A percentile compares a stretch with the other conserved stretches of the same genome.
Conservation (phyloP, 257 asterid species). For the Primulina eburnea region DNA sequence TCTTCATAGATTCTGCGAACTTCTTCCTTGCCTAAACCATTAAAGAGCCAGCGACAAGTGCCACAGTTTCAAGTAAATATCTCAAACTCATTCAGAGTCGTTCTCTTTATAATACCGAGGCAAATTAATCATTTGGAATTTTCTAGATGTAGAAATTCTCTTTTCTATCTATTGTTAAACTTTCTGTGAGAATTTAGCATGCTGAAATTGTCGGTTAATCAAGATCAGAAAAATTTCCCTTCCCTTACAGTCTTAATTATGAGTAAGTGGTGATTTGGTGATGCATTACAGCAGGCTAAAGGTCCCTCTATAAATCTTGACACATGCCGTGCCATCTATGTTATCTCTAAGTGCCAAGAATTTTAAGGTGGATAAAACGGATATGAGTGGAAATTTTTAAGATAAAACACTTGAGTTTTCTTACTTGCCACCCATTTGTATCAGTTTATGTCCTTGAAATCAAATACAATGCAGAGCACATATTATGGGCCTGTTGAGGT, state of each 20-base stretch:
- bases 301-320: not conserved
- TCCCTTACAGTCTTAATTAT: not conserved
- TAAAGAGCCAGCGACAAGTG: slow-evolving; percentile 41
- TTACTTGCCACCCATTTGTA: not conserved
- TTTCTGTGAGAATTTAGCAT: not conserved
- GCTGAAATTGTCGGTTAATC: not conserved
- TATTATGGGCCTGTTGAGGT: not conserved
- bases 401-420: not conserved
- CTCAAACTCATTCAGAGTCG: not conserved
- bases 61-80: slow-evolving; percentile 59
- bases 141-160: not conserved
- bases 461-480: not conserved
- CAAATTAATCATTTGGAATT: not conserved
- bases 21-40: slow-evolving; percentile 34
- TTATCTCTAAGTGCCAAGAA: not conserved
- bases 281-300: not conserved
- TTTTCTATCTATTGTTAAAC: too few relatives aligned
- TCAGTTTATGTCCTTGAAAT: not conserved
- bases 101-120: not conserved
- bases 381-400: not conserved
- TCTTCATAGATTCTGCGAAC: slow-evolving; percentile 39
- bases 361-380: not conserved
- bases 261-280: not conserved
- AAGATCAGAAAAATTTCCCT: not conserved
- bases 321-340: not conserved